These are phyloP conservation scores for Aspergillus sp. DNA, from an alignment of 2,329 filamentous ascomycete species.

Conservation along the genomic window DNA sequence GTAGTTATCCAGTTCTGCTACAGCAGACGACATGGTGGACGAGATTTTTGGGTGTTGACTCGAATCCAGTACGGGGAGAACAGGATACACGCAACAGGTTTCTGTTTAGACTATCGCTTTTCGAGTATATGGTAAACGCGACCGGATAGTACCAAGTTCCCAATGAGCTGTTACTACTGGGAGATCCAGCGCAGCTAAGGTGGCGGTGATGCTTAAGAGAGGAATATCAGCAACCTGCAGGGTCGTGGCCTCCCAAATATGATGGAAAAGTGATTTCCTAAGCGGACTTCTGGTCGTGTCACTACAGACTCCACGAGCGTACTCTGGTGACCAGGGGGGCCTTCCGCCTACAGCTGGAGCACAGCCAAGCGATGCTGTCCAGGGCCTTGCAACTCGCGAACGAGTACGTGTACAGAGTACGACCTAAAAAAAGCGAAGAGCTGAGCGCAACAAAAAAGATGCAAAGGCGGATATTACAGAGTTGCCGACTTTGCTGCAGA, in stretches of 20 bases:
- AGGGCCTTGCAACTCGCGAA: constrained; percentile 32
- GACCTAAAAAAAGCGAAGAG: constrained; percentile 32
- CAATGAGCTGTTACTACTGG: constrained; percentile 28
- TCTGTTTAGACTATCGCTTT: constrained; percentile 21
- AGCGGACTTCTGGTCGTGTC: constrained; percentile 35
- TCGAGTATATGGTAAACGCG: constrained; percentile 14
- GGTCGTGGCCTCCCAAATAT: constrained; percentile 16
- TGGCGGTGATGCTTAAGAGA: constrained; percentile 21
- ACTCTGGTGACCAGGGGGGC: constrained; percentile 33
- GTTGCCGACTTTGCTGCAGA: constrained; percentile 13
- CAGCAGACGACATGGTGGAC: constrained; percentile 70
- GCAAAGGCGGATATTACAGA: constrained; percentile 16
- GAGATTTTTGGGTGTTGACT: constrained; percentile 15
- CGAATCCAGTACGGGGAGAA: constrained; percentile 16
- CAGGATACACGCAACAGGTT: constrained; percentile 13
- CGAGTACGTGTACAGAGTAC: constrained; percentile 42
- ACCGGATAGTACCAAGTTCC: constrained; percentile 16
- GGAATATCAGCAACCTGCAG: constrained; percentile 12
- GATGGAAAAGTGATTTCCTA: constrained; percentile 26
- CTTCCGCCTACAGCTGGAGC: constrained; percentile 43
- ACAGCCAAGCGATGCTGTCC: constrained; percentile 39
- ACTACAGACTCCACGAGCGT: constrained; percentile 41
- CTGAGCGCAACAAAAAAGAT: constrained; percentile 15
- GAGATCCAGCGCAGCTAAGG: constrained; percentile 25
- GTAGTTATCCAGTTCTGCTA: constrained; percentile 86